phyloP scores from a whole-genome alignment of 345 rosid species.

The Rubroshorea leprosula region DNA sequence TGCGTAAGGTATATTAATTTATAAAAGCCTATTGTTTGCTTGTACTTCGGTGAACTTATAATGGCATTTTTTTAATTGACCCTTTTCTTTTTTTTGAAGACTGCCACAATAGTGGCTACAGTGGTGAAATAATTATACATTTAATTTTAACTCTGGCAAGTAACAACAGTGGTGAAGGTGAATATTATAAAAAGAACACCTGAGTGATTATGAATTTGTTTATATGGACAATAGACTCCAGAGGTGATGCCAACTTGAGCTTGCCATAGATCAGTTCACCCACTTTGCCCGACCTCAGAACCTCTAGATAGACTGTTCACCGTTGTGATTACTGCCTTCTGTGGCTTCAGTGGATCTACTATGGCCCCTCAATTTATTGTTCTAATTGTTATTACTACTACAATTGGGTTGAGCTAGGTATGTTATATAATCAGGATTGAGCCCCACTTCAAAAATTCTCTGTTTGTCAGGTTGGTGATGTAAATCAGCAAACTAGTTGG shows the following conservation, averaged over 20 bases:
- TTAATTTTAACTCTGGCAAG: neutral
- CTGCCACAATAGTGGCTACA: neutral
- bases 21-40: neutral
- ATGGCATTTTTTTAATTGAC: neutral
- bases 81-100: neutral
- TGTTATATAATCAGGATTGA: neutral
- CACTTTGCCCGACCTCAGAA: neutral
- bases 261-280: neutral
- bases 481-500: slow-evolving; percentile 47
- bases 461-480: slow-evolving; percentile 52
- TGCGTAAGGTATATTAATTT: no score
- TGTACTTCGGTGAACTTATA: neutral
- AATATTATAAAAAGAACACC: slow-evolving; percentile 1
- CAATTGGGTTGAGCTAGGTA: no score
- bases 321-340: neutral
- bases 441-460: slow-evolving; percentile 4
- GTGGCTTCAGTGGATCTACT: neutral
- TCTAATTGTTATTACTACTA: no score
- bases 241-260: no score
- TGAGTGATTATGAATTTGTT: neutral
- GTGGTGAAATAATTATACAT: slow-evolving; percentile 2
- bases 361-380: no score
- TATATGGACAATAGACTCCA: neutral
- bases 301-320: neutral
- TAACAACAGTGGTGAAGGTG: neutral